These are phyloP conservation scores for Starmerella stellata DNA, from an alignment of 805 yeast genomes.

Conservation along the genomic window DNA sequence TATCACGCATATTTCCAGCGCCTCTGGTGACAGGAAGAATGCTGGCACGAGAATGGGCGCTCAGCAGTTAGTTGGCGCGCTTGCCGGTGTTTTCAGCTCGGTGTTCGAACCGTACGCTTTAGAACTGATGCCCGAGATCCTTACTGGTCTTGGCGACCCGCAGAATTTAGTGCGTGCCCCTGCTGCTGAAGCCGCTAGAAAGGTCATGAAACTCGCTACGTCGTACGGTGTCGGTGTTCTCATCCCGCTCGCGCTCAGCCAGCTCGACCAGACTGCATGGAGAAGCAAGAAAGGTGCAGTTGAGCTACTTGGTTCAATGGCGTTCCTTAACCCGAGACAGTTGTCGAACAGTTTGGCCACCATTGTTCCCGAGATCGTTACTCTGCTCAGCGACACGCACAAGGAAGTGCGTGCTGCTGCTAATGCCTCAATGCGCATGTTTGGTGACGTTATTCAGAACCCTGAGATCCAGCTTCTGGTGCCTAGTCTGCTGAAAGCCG, in stretches of 20 bases:
- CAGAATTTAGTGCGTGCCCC: constrained; percentile 75
- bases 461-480: constrained; percentile 92
- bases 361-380: constrained; percentile 91
- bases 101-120: constrained; percentile 87
- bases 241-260: constrained; percentile 76
- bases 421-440: constrained; percentile 66
- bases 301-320: constrained; percentile 92
- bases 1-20: constrained; percentile 55
- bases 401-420: constrained; percentile 95
- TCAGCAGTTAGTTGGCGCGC: constrained; percentile 65
- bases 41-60: constrained; percentile 68
- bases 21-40: constrained; percentile 73
- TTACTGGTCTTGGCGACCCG: constrained; percentile 70
- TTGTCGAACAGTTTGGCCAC: constrained; percentile 72
- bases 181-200: constrained; percentile 68
- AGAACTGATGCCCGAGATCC: constrained; percentile 64
- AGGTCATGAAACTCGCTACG: constrained; percentile 79
- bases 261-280: constrained; percentile 83
- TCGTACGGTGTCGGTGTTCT: constrained; percentile 78
- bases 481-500: constrained; percentile 72
- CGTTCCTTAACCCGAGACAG: constrained; percentile 87
- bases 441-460: constrained; percentile 92
- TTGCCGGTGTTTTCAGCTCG: constrained; percentile 57
- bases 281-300: constrained; percentile 93
- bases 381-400: constrained; percentile 84